Evolutionary conservation across 2,329 filamentous ascomycete species (phyloP).

Genomic region (Penicillium sp.): DNA sequence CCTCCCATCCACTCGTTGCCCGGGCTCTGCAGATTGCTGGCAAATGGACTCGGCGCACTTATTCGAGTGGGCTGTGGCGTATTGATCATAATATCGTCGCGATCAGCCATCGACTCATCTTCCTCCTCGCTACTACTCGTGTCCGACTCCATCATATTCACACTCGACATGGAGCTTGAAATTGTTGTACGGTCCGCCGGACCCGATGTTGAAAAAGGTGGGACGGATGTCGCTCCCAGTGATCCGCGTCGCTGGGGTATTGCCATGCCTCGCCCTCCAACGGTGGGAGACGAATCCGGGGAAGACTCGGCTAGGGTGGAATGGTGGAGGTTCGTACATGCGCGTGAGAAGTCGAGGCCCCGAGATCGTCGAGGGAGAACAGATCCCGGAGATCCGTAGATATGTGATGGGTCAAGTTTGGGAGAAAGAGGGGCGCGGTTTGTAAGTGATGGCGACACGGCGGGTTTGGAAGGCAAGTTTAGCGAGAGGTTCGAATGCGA

Average conservation of each 20-base stretch:
- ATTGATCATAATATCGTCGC: constrained; percentile 70
- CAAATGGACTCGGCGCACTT: constrained; percentile 47
- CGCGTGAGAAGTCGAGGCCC: constrained; percentile 88
- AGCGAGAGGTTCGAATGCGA: constrained; percentile 65
- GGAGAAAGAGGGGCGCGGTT: constrained; percentile 74
- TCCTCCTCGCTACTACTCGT: constrained; percentile 70
- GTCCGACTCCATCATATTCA: constrained; percentile 76
- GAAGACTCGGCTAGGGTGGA: constrained; percentile 89
- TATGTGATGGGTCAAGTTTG: constrained; percentile 79
- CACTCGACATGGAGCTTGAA: constrained; percentile 79
- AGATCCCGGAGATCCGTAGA: constrained; percentile 82
- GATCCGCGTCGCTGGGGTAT: constrained; percentile 61
- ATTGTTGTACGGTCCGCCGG: constrained; percentile 68
- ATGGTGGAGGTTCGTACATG: constrained; percentile 91
- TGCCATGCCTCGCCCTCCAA: constrained; percentile 65
- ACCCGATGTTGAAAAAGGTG: constrained; percentile 69
- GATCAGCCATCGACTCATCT: constrained; percentile 60
- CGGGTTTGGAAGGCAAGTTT: constrained; percentile 61
- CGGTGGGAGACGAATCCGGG: constrained; percentile 85
- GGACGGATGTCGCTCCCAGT: constrained; percentile 58
- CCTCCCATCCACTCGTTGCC: constrained; percentile 64
- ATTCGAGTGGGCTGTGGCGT: constrained; percentile 75
- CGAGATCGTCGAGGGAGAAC: constrained; percentile 85
- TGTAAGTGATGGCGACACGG: constrained; percentile 51
- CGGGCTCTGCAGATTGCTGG: constrained; percentile 51